Conservation (phyloP, 208 protist genomes). For the Herpetomonas samuelpessoai region DNA sequence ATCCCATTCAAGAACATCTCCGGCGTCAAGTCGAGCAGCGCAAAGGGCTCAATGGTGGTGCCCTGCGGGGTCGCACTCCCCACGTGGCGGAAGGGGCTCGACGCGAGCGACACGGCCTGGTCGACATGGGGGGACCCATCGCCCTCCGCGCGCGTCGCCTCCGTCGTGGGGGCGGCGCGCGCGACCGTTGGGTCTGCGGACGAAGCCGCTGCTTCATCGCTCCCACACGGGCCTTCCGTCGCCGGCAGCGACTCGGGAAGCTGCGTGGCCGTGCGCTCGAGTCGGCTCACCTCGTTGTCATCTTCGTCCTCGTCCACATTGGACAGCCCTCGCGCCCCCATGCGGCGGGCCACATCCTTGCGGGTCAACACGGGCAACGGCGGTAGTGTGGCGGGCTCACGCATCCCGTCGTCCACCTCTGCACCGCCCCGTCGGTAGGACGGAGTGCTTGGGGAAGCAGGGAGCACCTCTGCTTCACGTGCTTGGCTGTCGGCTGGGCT, state of each 20-base stretch:
- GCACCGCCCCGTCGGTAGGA: too few species aligned
- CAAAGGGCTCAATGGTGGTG: background rate
- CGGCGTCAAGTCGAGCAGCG: conserved; percentile 9
- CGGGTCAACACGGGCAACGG: background rate
- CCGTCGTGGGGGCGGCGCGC: background rate
- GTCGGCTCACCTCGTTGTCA: background rate
- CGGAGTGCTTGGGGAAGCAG: too few species aligned
- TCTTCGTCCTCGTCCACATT: background rate
- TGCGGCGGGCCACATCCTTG: background rate
- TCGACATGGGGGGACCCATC: too few species aligned
- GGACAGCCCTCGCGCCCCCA: background rate
- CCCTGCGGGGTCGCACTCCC: background rate
- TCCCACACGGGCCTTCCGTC: too few species aligned
- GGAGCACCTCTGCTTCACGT: background rate
- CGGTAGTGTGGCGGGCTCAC: background rate
- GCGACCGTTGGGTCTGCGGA: background rate
- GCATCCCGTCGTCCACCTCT: too few species aligned
- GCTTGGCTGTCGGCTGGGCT: too few species aligned
- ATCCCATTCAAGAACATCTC: conserved; percentile 7
- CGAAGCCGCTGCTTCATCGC: too few species aligned
- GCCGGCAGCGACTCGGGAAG: background rate
- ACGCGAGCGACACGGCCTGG: background rate
- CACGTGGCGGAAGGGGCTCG: background rate
- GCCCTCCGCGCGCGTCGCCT: background rate
- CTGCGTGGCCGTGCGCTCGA: background rate